These are phyloP conservation scores for Boletus smithii DNA, from an alignment of 1,284 basidiomycete genomes.

Conservation along the genomic window DNA sequence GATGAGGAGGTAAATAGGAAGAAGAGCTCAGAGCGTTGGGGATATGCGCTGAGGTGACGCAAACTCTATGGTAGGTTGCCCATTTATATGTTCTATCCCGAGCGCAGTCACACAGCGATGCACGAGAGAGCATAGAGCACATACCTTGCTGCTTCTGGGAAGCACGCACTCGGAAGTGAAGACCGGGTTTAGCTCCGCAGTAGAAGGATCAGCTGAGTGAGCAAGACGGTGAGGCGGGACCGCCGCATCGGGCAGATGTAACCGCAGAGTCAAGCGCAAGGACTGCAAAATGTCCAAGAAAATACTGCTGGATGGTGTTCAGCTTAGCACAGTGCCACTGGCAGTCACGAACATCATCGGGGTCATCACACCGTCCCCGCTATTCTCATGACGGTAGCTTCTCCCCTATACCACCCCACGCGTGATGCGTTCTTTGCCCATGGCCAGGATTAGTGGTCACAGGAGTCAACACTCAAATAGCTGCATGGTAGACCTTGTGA, in stretches of 20 bases:
- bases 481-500: too few relatives aligned
- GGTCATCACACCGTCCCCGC: not conserved
- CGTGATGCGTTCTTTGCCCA: not conserved
- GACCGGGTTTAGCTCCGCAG: not conserved
- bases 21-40: not conserved
- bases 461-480: too few relatives aligned
- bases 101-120: not conserved
- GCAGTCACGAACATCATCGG: not conserved
- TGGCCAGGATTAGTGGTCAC: not conserved
- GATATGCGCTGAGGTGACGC: not conserved
- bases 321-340: too few relatives aligned
- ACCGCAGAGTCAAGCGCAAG: not conserved
- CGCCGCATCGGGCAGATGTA: not conserved
- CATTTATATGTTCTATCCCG: constrained; percentile 15
- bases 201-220: constrained; percentile 8
- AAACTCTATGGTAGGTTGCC: not conserved
- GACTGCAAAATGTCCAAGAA: not conserved
- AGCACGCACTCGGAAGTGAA: not conserved
- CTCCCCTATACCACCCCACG: not conserved
- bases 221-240: not conserved
- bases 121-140: not conserved
- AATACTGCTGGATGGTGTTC: too few relatives aligned
- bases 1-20: not conserved
- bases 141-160: not conserved
- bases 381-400: constrained; percentile 9